Conservation (phyloP, 176 grass and related monocot species). For the Elaeis guineensis region DNA sequence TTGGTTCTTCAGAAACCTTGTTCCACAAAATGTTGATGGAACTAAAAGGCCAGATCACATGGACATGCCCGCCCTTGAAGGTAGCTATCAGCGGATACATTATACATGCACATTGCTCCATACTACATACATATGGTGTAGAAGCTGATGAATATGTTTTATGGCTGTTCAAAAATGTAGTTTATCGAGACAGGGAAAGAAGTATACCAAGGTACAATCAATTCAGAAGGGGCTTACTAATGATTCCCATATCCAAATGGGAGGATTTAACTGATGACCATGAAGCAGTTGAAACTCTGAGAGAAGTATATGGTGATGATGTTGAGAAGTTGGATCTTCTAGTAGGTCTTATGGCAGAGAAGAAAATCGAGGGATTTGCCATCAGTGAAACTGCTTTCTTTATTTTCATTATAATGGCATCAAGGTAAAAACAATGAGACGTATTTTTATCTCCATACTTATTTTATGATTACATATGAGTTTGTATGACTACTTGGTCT, state of each 20-base stretch:
- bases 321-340: conserved; percentile 62
- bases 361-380: conserved; percentile 57
- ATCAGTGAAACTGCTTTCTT: conserved; percentile 62
- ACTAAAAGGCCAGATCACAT: conserved; percentile 37
- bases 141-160: no score
- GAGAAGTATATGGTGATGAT: conserved; percentile 43
- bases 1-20: conserved; percentile 39
- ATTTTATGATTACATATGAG: no score
- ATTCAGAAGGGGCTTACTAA: conserved; percentile 30
- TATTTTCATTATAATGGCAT: conserved; percentile 51
- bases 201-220: conserved; percentile 48
- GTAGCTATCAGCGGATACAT: conserved; percentile 26
- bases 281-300: conserved; percentile 31
- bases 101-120: conserved; percentile 9
- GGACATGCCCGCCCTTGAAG: conserved; percentile 48
- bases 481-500: no score
- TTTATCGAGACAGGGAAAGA: conserved; percentile 53
- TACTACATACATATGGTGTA: background rate
- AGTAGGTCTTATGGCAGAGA: conserved; percentile 60
- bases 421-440: conserved; percentile 25
- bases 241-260: conserved; percentile 47
- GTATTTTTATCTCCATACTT: no score
- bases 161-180: conserved; percentile 2
- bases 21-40: conserved; percentile 52
- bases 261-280: conserved; percentile 48